Evolutionary conservation across 140 eudicot genomes (phyloP), one percentile per base, ranked within the genome.

Genomic region (Flaveria floridana): DNA sequence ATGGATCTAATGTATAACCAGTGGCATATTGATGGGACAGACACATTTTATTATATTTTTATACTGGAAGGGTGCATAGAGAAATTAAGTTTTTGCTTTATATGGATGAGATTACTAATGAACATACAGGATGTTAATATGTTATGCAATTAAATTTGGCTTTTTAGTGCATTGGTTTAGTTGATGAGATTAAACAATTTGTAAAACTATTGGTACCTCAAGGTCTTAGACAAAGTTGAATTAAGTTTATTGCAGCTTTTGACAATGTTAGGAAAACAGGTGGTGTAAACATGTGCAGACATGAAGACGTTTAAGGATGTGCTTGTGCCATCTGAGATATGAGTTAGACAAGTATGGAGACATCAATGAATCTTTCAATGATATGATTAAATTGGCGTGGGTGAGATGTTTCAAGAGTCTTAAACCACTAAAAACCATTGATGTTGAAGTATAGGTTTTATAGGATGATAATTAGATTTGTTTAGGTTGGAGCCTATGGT

Each of bases 381-480:
- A 63, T 63, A 63, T 15, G 47, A 63, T 30, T 28, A 63, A 15
- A 28, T 28, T 63, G 15, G 21, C 10, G 12, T 30, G 13, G 41
- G 47, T 28, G 68, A 63, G 70, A n/a, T 65, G 26, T 37, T 26
- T 62, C 46, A 55, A 55, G 62, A 55, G 28, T 55, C 62, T 55
- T 55, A 7, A 18, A 19, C 12, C 12, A 23, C 12, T 23, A 62
- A 28, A 28, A 62, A 10, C 1, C 47, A 62, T 62, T 62, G 68
- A 28, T 26, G 20, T 62, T 28, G 20, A 62, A 28, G 44, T 28
- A n/a, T 62, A 28, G 30, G 20, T 14, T 62, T 62, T 12, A 30
- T 28, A 26, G 68, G 68, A 28, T 28, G 68, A 10, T 26, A 25
- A 13, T 23, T 25, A 4, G 39, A 61, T 61, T 42, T 62, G 68